Evolutionary conservation across 257 asterid species (phyloP), one percentile per base, ranked within the genome.

Genomic region (Capsicum chinense): DNA sequence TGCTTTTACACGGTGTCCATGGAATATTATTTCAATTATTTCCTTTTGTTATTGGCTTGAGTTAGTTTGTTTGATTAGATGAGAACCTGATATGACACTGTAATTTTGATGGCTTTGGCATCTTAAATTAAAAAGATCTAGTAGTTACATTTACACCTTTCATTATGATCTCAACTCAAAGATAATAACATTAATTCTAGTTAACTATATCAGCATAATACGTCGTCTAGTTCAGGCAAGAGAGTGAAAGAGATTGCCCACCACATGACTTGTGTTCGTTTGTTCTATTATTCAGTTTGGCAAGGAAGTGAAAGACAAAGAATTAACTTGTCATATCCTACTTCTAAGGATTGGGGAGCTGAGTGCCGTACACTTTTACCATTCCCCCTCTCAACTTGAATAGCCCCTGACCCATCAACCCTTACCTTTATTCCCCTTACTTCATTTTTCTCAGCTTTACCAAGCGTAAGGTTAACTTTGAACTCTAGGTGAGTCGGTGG

Each of bases 11-110:
- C 47, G 10, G 44, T 57, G 52, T 56, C 70, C 80, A 12, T n/a
- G 44, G 48, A 57, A 48, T 52, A 26, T 37, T 39, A 21, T 70
- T 70, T 70, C 63, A 52, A 13, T 76, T 26, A 52, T 52, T 52
- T 52, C 81, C 47, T 52, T 76, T 21, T 76, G 48, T 76, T 52
- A 76, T 76, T 76, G 48, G 47, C 69, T 62, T 44, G 84, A 83
- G 69, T 76, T 80, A 48, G 14, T 82, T 60, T 57, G 68, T 86
- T 67, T 80, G 79, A 62, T 66, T 74, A 82, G 82, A 76, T 42
- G 17, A 81, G 80, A 42, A 83, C 83, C 63, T 57, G 57, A 10
- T 76, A 52, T 26, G 81, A 13, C 26, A 3, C 63, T 44, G 5
- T 70, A 70, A 44, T 70, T 70, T 70, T 44, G 79, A 70, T 70